These are phyloP conservation scores for Linum trigynum DNA, from an alignment of 345 rosid genomes.

Conservation along the genomic window DNA sequence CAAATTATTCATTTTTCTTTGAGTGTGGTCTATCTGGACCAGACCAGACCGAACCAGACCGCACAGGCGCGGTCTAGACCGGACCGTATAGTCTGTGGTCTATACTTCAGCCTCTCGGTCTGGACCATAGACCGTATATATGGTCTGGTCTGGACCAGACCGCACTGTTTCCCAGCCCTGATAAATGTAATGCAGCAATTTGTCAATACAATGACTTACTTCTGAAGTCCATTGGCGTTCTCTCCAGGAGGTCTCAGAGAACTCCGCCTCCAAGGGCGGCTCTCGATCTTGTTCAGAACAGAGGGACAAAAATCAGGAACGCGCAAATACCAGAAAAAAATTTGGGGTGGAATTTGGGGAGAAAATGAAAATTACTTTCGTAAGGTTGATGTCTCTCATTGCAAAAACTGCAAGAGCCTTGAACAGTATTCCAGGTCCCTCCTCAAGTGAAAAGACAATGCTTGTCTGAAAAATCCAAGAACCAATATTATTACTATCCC, in stretches of 20 bases:
- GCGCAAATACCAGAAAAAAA: constrained; percentile 3
- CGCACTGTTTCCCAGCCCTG: too few relatives aligned
- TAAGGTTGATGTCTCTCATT: constrained; percentile 75
- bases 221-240: constrained; percentile 32
- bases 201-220: constrained; percentile 27
- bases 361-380: constrained; percentile 36
- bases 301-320: constrained; percentile 1
- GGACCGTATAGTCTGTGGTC: too few relatives aligned
- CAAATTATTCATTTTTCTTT: too few relatives aligned
- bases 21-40: too few relatives aligned
- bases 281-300: constrained; percentile 61
- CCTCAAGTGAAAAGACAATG: constrained; percentile 90
- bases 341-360: not conserved
- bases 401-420: constrained; percentile 99
- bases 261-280: constrained; percentile 75
- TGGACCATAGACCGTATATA: too few relatives aligned
- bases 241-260: constrained; percentile 59
- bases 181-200: constrained; percentile 1
- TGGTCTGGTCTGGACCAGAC: too few relatives aligned
- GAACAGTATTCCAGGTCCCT: constrained; percentile 95
- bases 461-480: constrained; percentile 53
- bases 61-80: too few relatives aligned
- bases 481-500: not conserved
- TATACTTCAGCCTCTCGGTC: too few relatives aligned
- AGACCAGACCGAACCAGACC: too few relatives aligned